Percentiles rank a stretch among this genome's conserved stretches.
These are phyloP conservation scores for Zymoseptoria brevis DNA, from an alignment of 2,329 filamentous ascomycete species.

Conservation along the genomic window DNA sequence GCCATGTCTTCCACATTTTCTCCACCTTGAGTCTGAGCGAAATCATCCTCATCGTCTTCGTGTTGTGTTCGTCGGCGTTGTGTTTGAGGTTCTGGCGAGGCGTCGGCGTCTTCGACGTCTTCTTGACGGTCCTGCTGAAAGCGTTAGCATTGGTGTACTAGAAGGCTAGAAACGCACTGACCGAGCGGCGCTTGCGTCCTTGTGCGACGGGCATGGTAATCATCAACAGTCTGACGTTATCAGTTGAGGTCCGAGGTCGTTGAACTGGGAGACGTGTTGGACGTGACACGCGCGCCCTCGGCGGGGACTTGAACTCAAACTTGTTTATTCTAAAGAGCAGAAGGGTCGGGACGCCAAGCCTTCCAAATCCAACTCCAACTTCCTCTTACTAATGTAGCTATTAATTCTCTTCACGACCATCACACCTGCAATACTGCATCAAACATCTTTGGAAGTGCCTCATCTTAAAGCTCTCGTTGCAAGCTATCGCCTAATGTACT, in stretches of 20 bases:
- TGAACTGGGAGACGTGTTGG: neutral
- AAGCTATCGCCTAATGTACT: no score
- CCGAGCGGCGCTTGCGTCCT: conserved; percentile 23
- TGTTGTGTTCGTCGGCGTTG: conserved; percentile 23
- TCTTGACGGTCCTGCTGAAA: conserved; percentile 9
- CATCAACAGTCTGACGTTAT: neutral
- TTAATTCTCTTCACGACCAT: no score
- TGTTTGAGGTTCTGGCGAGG: conserved; percentile 21
- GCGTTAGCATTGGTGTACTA: no score
- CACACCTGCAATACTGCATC: no score
- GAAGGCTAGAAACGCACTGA: conserved; percentile 6
- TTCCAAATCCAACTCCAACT: no score
- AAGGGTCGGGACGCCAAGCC: no score
- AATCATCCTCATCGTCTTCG: conserved; percentile 16
- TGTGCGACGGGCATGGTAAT: conserved; percentile 13
- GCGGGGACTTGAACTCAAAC: no score
- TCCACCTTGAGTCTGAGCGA: conserved; percentile 19
- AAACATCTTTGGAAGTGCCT: no score
- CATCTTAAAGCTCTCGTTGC: no score
- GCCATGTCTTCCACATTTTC: conserved; percentile 39
- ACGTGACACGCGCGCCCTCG: neutral
- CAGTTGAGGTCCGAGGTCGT: neutral
- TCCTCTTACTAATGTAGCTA: no score
- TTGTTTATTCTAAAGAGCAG: no score
- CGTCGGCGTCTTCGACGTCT: conserved; percentile 17